Evolutionary conservation across 1,284 basidiomycete species (phyloP), one percentile per base, ranked within the genome.

Genomic region (Mycosarcoma maydis): DNA sequence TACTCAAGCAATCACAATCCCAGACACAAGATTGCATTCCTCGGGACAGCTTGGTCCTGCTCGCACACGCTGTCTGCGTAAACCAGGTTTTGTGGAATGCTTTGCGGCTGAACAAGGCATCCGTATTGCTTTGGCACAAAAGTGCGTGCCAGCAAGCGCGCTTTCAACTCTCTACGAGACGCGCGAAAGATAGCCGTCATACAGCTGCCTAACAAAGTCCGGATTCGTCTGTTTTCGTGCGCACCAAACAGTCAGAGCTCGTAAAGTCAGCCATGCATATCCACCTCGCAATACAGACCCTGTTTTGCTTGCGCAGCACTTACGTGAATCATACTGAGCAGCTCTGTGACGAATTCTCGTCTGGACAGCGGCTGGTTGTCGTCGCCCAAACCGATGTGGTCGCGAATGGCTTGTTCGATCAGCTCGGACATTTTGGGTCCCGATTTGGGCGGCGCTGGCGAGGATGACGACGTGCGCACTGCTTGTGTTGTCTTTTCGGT

Each of bases 241-340:
- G n/a, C n/a, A n/a, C n/a, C n/a, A n/a, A n/a, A n/a, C n/a, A n/a
- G n/a, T n/a, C n/a, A n/a, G n/a, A n/a, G n/a, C n/a, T n/a, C n/a
- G n/a, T n/a, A n/a, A n/a, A n/a, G n/a, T n/a, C n/a, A n/a, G 22
- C n/a, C n/a, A 37, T 4, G 40, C 29, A 51, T 34, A 34, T 13
- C 13, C 38, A 16, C 38, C 42, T 20, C n/a, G 29, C n/a, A n/a
- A n/a, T n/a, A n/a, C n/a, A n/a, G n/a, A n/a, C n/a, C n/a, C n/a
- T n/a, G n/a, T n/a, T n/a, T n/a, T n/a, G n/a, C n/a, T n/a, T n/a
- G n/a, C n/a, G n/a, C n/a, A 33, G 34, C 30, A 85, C 88, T 77
- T 54, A 91, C 89, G 80, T 90, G 87, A 54, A 91, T 86, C 72
- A 91, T 83, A 23, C 85, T 87, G 73, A 90, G 80, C 49, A 91